Evolutionary conservation across 2,329 filamentous ascomycete species (phyloP).

Genomic region (Microascus cirrosus): DNA sequence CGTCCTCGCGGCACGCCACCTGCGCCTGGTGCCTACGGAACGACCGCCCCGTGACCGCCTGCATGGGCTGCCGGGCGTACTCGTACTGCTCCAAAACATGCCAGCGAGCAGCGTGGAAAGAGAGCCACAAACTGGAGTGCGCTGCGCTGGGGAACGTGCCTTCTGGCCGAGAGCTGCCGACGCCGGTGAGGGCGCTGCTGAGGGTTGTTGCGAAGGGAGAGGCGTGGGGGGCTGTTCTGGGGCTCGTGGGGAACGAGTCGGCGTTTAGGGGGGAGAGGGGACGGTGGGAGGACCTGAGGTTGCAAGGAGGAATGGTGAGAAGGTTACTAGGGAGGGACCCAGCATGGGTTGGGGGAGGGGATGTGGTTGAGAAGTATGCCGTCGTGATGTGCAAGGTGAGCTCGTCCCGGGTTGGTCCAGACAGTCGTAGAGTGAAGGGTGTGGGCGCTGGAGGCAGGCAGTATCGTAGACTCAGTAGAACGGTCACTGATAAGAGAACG

Average conservation of each 20-base stretch:
- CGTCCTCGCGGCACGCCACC: constrained; percentile 23
- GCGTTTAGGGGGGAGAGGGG: constrained; percentile 20
- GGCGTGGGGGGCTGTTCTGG: constrained; percentile 20
- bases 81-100: constrained; percentile 44
- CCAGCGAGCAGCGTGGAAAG: constrained; percentile 42
- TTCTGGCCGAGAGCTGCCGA: constrained; percentile 30
- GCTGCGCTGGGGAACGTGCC: constrained; percentile 28
- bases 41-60: constrained; percentile 21
- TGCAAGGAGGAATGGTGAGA: constrained; percentile 39
- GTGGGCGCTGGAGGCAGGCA: background rate
- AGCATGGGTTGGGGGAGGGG: constrained; percentile 22
- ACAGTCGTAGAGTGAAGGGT: background rate
- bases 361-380: constrained; percentile 25
- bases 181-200: constrained; percentile 41
- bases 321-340: constrained; percentile 28
- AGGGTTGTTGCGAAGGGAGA: constrained; percentile 32
- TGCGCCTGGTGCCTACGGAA: constrained; percentile 38
- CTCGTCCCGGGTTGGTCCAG: background rate
- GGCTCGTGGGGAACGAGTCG: constrained; percentile 34
- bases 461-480: constrained; percentile 7
- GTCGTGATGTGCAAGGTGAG: constrained; percentile 43
- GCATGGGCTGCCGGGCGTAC: constrained; percentile 39
- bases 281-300: constrained; percentile 33
- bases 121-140: constrained; percentile 44
- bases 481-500: background rate